These are phyloP conservation scores for Lipomyces chichibuensis DNA, from an alignment of 805 yeast species.

Conservation along the genomic window DNA sequence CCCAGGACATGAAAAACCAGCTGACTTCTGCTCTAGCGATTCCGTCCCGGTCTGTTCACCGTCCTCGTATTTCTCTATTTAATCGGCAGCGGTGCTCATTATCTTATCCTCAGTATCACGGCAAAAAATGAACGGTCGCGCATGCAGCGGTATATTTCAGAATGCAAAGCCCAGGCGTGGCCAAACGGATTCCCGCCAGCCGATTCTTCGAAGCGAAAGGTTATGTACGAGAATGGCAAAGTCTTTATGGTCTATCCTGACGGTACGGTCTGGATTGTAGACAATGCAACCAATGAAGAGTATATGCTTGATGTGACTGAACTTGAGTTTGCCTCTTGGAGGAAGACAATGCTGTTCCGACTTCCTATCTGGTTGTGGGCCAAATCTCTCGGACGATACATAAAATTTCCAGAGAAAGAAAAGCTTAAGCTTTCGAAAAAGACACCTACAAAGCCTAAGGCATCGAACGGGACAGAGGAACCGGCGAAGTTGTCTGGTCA, in stretches of 20 bases:
- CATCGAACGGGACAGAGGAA: conserved; percentile 2
- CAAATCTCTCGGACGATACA: conserved; percentile 31
- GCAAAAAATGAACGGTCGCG: conserved; percentile 61
- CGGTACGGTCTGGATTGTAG: conserved; percentile 37
- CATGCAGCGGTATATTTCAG: conserved; percentile 45
- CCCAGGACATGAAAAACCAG: background rate
- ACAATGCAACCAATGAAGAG: conserved; percentile 35
- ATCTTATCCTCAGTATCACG: conserved; percentile 56
- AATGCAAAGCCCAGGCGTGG: conserved; percentile 43
- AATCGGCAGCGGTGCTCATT: conserved; percentile 62
- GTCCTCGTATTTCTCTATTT: conserved; percentile 57
- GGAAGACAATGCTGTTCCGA: conserved; percentile 42
- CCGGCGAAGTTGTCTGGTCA: background rate
- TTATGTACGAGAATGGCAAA: conserved; percentile 31
- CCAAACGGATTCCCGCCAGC: conserved; percentile 37
- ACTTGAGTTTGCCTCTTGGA: conserved; percentile 43
- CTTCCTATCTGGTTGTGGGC: conserved; percentile 37
- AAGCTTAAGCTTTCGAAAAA: conserved; percentile 16
- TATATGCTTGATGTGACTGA: conserved; percentile 40
- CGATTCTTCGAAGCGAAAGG: conserved; percentile 32
- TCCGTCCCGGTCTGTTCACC: conserved; percentile 64
- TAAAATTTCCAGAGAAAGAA: conserved; percentile 8
- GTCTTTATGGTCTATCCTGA: conserved; percentile 44
- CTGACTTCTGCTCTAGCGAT: conserved; percentile 48
- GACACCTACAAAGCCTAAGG: conserved; percentile 31